Evolutionary conservation across 495 filamentous ascomycete species (phyloP).

Genomic region (Chaetomium cochliodes): DNA sequence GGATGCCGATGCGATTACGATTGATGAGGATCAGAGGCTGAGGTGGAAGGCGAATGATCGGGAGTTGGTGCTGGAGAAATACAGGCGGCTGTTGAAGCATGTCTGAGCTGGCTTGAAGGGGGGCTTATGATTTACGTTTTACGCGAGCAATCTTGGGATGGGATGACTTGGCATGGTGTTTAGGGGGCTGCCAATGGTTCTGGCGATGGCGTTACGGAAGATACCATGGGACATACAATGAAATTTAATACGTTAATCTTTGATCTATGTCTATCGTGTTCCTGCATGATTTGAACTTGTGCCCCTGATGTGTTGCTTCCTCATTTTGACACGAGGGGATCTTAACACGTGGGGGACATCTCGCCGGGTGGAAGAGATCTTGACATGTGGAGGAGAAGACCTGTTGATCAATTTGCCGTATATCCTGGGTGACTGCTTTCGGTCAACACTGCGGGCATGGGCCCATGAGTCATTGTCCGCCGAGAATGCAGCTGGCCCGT

Average conservation of each 20-base stretch:
- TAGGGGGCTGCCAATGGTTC: background rate
- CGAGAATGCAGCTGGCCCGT: background rate
- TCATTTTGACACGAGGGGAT: too few species aligned
- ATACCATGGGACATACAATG: constrained; percentile 6
- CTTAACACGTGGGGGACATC: too few species aligned
- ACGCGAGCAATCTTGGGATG: background rate
- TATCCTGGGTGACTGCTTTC: background rate
- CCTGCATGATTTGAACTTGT: background rate
- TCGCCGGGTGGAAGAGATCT: too few species aligned
- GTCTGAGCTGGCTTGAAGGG: background rate
- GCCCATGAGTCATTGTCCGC: constrained; percentile 1
- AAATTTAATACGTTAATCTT: background rate
- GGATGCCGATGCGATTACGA: constrained; percentile 25
- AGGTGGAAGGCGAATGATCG: constrained; percentile 26
- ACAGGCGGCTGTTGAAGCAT: constrained; percentile 21
- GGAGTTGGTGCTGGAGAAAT: constrained; percentile 25
- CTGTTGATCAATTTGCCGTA: background rate
- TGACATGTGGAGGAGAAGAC: too few species aligned
- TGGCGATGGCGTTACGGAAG: constrained; percentile 5
- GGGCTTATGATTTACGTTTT: background rate
- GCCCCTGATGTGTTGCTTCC: background rate
- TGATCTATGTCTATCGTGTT: background rate
- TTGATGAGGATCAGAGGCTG: constrained; percentile 28
- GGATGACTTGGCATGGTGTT: background rate
- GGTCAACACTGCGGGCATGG: background rate